These are phyloP conservation scores for Hyaloscypha hepaticicola DNA, from an alignment of 495 filamentous ascomycete species.

Conservation along the genomic window DNA sequence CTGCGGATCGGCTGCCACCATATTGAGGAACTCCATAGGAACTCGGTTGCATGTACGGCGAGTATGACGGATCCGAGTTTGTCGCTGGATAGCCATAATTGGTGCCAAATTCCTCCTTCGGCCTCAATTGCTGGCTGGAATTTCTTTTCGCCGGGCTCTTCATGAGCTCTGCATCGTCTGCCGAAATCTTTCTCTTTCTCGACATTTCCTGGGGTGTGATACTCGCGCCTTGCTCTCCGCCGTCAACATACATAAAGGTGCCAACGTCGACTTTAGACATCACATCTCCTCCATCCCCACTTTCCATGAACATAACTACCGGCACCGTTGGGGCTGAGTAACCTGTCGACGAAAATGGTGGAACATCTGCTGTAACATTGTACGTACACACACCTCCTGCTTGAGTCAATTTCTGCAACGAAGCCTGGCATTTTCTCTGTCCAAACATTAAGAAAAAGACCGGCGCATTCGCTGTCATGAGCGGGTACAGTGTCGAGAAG, in stretches of 20 bases:
- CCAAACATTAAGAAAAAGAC: slow-evolving; percentile 74
- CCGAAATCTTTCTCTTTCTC: slow-evolving; percentile 46
- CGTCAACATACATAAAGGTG: slow-evolving; percentile 70
- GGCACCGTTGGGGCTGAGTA: slow-evolving; percentile 68
- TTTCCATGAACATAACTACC: slow-evolving; percentile 69
- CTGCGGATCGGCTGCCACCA: slow-evolving; percentile 28
- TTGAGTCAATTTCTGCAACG: slow-evolving; percentile 59
- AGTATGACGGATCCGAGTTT: slow-evolving; percentile 28
- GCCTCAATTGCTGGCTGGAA: slow-evolving; percentile 35
- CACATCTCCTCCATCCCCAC: slow-evolving; percentile 60
- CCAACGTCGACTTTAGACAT: slow-evolving; percentile 68
- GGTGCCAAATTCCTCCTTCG: slow-evolving; percentile 39
- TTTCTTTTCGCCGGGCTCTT: slow-evolving; percentile 37
- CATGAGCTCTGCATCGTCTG: slow-evolving; percentile 33
- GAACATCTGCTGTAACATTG: slow-evolving; percentile 68
- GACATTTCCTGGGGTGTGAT: slow-evolving; percentile 37
- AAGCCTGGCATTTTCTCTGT: slow-evolving; percentile 60
- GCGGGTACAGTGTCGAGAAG: slow-evolving; percentile 71
- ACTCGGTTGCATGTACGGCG: slow-evolving; percentile 37
- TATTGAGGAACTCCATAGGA: slow-evolving; percentile 40
- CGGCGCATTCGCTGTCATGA: slow-evolving; percentile 54
- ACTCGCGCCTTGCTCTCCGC: slow-evolving; percentile 35
- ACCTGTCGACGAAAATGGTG: slow-evolving; percentile 64
- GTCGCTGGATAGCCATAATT: slow-evolving; percentile 34
- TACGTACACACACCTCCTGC: slow-evolving; percentile 64